These are phyloP conservation scores for Neopestalotiopsis rosae DNA, from an alignment of 2,329 filamentous ascomycete genomes.

Conservation along the genomic window DNA sequence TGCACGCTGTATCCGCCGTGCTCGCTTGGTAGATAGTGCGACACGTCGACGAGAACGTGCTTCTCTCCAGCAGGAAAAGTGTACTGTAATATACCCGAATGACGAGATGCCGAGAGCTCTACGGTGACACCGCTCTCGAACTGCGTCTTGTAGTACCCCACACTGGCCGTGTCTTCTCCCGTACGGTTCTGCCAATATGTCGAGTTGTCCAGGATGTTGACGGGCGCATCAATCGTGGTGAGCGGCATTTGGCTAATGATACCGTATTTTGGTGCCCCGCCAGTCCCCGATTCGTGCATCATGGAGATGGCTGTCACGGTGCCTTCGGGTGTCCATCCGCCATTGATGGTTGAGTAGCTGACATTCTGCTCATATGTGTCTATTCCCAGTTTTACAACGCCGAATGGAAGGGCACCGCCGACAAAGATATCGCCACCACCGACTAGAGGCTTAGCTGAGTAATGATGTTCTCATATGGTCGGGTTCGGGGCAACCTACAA, in stretches of 20 bases:
- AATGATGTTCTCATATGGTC: background rate
- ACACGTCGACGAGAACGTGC: conserved; percentile 52
- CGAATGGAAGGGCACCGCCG: conserved; percentile 12
- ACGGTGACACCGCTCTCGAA: conserved; percentile 12
- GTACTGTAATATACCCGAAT: conserved; percentile 18
- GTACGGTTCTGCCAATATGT: conserved; percentile 16
- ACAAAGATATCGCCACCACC: conserved; percentile 17
- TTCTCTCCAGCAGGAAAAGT: conserved; percentile 34
- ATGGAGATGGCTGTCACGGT: conserved; percentile 14
- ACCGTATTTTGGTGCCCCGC: conserved; percentile 11
- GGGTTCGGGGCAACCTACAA: conserved; percentile 1
- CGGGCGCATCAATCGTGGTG: background rate
- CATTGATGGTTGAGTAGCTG: conserved; percentile 10
- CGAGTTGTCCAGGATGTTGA: conserved; percentile 16
- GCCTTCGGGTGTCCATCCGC: conserved; percentile 15
- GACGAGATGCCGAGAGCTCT: conserved; percentile 12
- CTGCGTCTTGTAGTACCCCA: conserved; percentile 15
- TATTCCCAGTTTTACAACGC: conserved; percentile 13
- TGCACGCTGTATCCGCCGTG: conserved; percentile 48
- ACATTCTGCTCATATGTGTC: conserved; percentile 17
- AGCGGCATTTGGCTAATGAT: conserved; percentile 16
- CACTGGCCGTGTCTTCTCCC: conserved; percentile 7
- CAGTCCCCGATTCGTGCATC: conserved; percentile 18
- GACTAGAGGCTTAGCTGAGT: background rate
- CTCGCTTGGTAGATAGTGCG: conserved; percentile 51